phyloP scores from a whole-genome alignment of 148 eudicot species.

The Persicaria tinctoria region DNA sequence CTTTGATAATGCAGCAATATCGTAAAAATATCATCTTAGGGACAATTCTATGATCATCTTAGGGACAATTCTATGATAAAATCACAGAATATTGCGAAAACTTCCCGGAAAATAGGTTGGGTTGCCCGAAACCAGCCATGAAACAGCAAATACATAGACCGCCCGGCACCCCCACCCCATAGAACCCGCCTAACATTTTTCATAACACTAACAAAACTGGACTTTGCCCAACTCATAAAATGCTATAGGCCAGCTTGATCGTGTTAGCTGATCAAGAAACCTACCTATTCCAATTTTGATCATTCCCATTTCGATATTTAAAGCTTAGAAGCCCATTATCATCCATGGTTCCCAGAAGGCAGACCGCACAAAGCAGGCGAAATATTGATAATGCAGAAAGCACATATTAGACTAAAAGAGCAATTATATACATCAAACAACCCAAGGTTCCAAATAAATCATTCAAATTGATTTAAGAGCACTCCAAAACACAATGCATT shows the following conservation, averaged over 20 bases:
- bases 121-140: slow-evolving; percentile 47
- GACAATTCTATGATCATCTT: not conserved
- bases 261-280: not conserved
- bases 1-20: not conserved
- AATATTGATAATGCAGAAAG: not conserved
- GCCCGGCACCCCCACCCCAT: slow-evolving; percentile 24
- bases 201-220: not conserved
- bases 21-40: not conserved
- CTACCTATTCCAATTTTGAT: not conserved
- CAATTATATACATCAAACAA: not conserved
- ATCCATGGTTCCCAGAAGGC: not conserved
- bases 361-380: not conserved
- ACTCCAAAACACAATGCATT: not conserved
- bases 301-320: not conserved
- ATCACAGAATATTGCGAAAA: not conserved
- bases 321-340: not conserved
- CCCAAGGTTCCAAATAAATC: not conserved
- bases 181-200: too few species aligned
- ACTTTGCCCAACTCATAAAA: not conserved
- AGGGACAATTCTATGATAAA: not conserved
- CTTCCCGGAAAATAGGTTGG: slow-evolving; percentile 29
- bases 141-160: slow-evolving; percentile 26
- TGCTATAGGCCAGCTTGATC: not conserved
- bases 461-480: not conserved
- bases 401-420: not conserved